Evolutionary conservation across 2,329 filamentous ascomycete species (phyloP), one percentile per base, ranked within the genome.

Genomic region (Acephala macrosclerotiorum): DNA sequence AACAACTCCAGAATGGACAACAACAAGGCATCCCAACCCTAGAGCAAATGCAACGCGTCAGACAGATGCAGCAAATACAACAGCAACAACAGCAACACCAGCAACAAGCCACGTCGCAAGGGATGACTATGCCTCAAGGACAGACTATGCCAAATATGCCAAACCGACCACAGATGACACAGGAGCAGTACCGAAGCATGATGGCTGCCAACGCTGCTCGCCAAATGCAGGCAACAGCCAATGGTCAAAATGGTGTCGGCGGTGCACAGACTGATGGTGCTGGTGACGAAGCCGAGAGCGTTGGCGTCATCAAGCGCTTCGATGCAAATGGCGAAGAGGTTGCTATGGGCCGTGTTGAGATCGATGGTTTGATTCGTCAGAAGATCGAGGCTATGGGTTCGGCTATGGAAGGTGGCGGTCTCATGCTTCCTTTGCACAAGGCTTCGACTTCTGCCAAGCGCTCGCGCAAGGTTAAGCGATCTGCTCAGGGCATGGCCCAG

Each of bases 211-310:
- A 70, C 73, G 63, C 75, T 73, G 33, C 22, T 2, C 29, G 25
- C 12, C 55, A 57, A 26, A 35, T 36, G 55, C 76, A 75, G 59
- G 72, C 61, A 16, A 40, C 55, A 33, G 76, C 70, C 68, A 58
- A 69, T 29, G 58, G 60, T 56, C 70, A 73, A 45, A 85, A 82
- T 75, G 80, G 79, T 16, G 72, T 84, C 60, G 77, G 79, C 58
- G 81, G 82, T 57, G 79, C 88, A 26, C 92, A 97, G 77, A 90
- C 90, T 16, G 95, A 98, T 75, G 95, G 94, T 59, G 81, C 91
- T 36, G 84, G 84, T 64, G 84, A 85, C 3, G 78, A 87, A 49
- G 86, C 86, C 5, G 82, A 87, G 45, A 68, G 82, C 78, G 77
- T 80, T 36, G 87, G 85, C 9, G 80, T 92, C 47, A 79, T 93